phyloP scores from a whole-genome alignment of 768 basidiomycete species.

The Mycena indigotica region DNA sequence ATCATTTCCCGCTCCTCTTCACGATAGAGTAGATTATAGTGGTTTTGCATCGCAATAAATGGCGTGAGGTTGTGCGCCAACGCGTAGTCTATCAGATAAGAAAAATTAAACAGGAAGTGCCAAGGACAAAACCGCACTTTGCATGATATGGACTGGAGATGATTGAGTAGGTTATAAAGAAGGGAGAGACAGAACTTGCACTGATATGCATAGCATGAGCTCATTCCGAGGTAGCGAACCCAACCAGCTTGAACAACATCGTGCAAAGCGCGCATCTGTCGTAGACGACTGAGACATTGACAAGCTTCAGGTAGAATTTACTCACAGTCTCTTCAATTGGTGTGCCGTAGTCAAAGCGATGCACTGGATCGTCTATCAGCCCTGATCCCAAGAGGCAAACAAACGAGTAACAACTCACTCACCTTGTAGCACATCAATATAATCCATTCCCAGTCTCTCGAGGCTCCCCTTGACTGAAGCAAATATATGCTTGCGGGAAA shows the following conservation, averaged over 20 bases:
- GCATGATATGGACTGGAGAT: slow-evolving; percentile 55
- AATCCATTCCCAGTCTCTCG: slow-evolving; percentile 70
- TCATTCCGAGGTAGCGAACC: slow-evolving; percentile 63
- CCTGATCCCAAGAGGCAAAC: not conserved
- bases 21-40: slow-evolving; percentile 60
- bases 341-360: slow-evolving; percentile 58
- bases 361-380: slow-evolving; percentile 19
- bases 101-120: not conserved
- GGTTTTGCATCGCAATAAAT: slow-evolving; percentile 74
- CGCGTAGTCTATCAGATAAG: slow-evolving; percentile 50
- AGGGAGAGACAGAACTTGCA: slow-evolving; percentile 37
- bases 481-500: slow-evolving; percentile 67
- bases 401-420: not conserved
- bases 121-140: slow-evolving; percentile 36
- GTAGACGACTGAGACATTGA: too few relatives aligned
- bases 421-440: slow-evolving; percentile 76
- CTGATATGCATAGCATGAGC: slow-evolving; percentile 57
- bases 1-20: slow-evolving; percentile 71
- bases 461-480: slow-evolving; percentile 64
- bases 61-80: slow-evolving; percentile 57
- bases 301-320: too few relatives aligned
- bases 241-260: slow-evolving; percentile 67
- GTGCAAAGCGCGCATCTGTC: slow-evolving; percentile 66
- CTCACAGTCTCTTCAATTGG: slow-evolving; percentile 60
- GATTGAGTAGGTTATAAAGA: not conserved